Evolutionary conservation across 768 basidiomycete genomes (phyloP), one percentile per base, ranked within the genome.

Genomic region (Amanita phalloides): DNA sequence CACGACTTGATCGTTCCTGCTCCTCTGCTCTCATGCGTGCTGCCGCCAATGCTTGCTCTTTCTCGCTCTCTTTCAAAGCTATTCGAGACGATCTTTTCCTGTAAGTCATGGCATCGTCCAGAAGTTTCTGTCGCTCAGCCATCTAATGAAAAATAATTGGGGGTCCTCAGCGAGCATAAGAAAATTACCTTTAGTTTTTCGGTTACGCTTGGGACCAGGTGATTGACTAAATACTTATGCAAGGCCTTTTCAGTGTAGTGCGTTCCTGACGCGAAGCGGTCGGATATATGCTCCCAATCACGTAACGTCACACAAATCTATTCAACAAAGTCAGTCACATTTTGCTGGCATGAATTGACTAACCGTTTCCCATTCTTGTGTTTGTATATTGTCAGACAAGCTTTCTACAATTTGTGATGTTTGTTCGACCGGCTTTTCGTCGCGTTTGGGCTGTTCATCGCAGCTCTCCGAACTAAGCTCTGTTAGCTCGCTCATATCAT

Each of bases 21-120:
- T 82, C 84, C 53, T 90, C 87, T 2, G 71, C 76, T 54, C 76
- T 78, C 58, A 70, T 76, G 53, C 72, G 69, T n/a, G 79, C 78
- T 6, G 77, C 74, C 23, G 78, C 65, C 33, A 78, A 72, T 20
- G 83, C 82, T 55, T 86, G 81, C 64, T 92, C 86, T 57, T 79
- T 81, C 64, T 89, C 90, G 33, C 70, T 78, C 63, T 95, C 92
- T 58, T 81, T 84, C 36, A 83, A 68, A 3, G 90, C 87, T 53
- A 96, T 81, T 30, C 94, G 86, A 14, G 90, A 90, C 0, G 92
- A 95, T 21, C 93, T 84, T 64, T 97, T 96, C 54, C 93, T 82
- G 54, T 89, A 86, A 23, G 80, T 77, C 10, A 93, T 68, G 1
- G 88, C 86, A 56, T 87, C 84, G 55, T 89, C 85, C 47, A 86